Conservation (phyloP, 306 rosid species). For the Astragalus glycyphyllos region DNA sequence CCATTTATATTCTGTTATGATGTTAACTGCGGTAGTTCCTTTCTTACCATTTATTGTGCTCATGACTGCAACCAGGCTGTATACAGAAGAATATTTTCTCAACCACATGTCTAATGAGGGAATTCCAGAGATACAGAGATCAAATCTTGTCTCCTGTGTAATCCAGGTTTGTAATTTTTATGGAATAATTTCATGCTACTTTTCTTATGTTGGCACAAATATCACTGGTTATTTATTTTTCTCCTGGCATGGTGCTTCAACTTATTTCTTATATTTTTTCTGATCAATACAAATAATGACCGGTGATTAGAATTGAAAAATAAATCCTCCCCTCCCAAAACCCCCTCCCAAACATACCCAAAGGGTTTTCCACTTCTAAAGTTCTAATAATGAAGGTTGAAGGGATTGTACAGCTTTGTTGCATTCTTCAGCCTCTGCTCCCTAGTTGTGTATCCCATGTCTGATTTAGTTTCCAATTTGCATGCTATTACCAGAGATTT, state of each 20-base stretch:
- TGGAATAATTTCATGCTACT: slow-evolving; percentile 28
- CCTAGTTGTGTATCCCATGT: background rate
- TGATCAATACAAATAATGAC: slow-evolving; percentile 38
- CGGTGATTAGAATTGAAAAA: too few species aligned
- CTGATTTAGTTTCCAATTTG: slow-evolving; percentile 10
- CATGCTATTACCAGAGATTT: too few species aligned
- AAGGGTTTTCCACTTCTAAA: too few species aligned
- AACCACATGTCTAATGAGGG: slow-evolving; percentile 82
- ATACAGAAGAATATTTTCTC: slow-evolving; percentile 87
- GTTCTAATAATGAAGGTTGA: too few species aligned
- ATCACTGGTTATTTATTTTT: slow-evolving; percentile 19
- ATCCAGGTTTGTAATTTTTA: slow-evolving; percentile 66
- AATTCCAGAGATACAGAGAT: slow-evolving; percentile 95
- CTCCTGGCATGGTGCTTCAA: slow-evolving; percentile 30
- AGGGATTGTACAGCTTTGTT: too few species aligned
- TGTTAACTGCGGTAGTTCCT: slow-evolving; percentile 15
- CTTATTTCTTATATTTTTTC: slow-evolving; percentile 12
- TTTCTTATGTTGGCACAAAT: slow-evolving; percentile 1
- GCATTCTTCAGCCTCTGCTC: slow-evolving; percentile 26
- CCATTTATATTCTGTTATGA: slow-evolving; percentile 32
- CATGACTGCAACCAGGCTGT: slow-evolving; percentile 64
- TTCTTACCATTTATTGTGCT: slow-evolving; percentile 30
- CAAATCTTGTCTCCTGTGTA: slow-evolving; percentile 89
- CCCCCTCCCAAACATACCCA: too few species aligned
- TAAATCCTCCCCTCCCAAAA: too few species aligned